Evolutionary conservation across 495 filamentous ascomycete genomes (phyloP), one percentile per base, ranked within the genome.

Genomic region (Penicillium ochrochloron): DNA sequence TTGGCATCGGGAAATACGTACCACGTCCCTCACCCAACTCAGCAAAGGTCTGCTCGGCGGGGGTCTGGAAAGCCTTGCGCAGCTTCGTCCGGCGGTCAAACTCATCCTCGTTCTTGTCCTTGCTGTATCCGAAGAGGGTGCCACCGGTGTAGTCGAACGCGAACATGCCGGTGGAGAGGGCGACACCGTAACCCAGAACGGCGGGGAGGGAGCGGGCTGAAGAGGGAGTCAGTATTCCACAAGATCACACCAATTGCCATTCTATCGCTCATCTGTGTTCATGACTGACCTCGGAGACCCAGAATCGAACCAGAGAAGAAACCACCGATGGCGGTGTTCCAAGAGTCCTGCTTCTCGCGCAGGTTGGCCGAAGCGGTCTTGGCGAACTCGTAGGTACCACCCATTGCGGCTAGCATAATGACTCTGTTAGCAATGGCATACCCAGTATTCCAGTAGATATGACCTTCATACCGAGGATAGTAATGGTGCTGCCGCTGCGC

Each of bases 21-120:
- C 93, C 91, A 86, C 94, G 85, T 64, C 93, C 92, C 82, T 99
- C 96, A 31, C 96, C 96, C 59, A 98, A 61, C 61, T 94, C 84
- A 11, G 86, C 82, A 60, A 98, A 78, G 10, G 91, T 97, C 79
- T 97, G 88, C 74, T 94, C 88, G 27, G 93, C 83, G 23, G 93
- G 90, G 63, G 88, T 84, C 74, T 93, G 84, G 70, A 88, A 85
- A 67, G 86, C 89, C 81, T 84, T 89, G 70, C 93, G 86, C 72
- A 97, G 64, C 55, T 83, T 76, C 72, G 95, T 86, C 73, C 94
- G 94, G 70, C 89, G 83, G 63, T 90, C 88, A 64, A 90, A 93
- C 70, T 97, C 91, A 71, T 97, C 94, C 59, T 88, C 81, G 19
- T 83, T 77, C 0, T 74, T 76, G 53, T 90, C 83, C 62, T 81